Conservation (phyloP, 192 early-diverging fungal species). For the Coemansia sp. region DNA sequence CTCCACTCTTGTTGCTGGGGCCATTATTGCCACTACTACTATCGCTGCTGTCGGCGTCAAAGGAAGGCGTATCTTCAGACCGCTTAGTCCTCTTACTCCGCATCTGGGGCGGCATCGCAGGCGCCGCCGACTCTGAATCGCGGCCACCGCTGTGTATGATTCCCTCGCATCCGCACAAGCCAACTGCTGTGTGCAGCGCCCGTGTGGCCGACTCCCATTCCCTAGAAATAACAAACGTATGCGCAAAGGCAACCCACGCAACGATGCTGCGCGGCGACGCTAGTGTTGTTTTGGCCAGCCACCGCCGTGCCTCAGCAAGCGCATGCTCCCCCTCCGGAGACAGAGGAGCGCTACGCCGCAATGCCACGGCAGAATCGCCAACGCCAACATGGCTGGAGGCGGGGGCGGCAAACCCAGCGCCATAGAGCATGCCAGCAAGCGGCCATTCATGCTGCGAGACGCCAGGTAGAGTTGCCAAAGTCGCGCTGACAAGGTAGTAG, state of each 20-base stretch:
- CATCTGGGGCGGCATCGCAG: constrained; percentile 6
- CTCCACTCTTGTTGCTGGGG: background rate
- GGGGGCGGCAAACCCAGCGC: constrained; percentile 3
- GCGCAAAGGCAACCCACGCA: constrained; percentile 55
- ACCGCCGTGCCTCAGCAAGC: constrained; percentile 45
- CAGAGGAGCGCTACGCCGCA: constrained; percentile 29
- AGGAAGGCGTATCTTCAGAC: background rate
- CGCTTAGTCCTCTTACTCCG: constrained; percentile 7
- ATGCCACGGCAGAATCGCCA: constrained; percentile 7
- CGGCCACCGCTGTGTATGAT: constrained; percentile 39
- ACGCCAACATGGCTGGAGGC: constrained; percentile 2
- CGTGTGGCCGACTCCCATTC: constrained; percentile 56
- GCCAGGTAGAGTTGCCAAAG: constrained; percentile 14
- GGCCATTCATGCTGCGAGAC: constrained; percentile 37
- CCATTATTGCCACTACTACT: background rate
- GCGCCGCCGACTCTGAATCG: constrained; percentile 1
- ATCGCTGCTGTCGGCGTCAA: background rate
- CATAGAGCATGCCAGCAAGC: constrained; percentile 24
- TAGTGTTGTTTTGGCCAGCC: constrained; percentile 54
- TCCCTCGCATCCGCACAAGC: constrained; percentile 50
- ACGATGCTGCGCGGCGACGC: constrained; percentile 47
- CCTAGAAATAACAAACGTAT: constrained; percentile 46
- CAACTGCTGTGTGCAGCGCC: constrained; percentile 50
- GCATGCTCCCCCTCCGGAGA: constrained; percentile 40
- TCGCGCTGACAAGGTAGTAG: constrained; percentile 49